Base-by-base conservation (phyloP, 2,329 filamentous ascomycete species). In the Aspergillus proliferans region DNA sequence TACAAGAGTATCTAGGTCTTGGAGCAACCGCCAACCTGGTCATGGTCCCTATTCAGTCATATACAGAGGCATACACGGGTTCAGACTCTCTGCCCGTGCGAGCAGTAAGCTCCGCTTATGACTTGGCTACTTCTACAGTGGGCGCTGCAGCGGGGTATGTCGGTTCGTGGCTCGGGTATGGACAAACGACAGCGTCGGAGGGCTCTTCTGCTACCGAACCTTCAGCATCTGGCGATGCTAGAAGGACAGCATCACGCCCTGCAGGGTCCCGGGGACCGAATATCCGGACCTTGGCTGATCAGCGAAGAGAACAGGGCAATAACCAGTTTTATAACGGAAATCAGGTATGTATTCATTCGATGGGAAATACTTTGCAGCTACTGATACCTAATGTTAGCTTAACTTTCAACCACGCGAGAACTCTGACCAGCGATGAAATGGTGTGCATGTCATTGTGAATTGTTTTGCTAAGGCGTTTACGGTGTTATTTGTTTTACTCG, bases 291-390 rank as follows among this genome's bases (percentile, higher is more conserved):
- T 67, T 84, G 47, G 69, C 71, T 54, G 80, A 84, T 51, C 72
- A 77, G 36, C 72, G 77, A 18, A 74, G 80, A 52, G 73, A 76
- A 36, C 74, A 75, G 47, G 70, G 79, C 48, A 77, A 84, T 53
- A 79, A 83, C 41, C 85, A 94, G 62, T 80, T 94, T 43, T 95
- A 96, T 64, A 96, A 96, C 62, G 91, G 91, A 1, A 96, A 95
- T 63, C 88, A 88, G 65, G 87, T 91, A 75, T 69, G 81, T 72
- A 8, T 4, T 33, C 4, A 30, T 30, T 2, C 21, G 8, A 26
- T 8, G 18, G 4, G 10, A 38, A 14, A 5, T 7, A 21, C 14
- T 19, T 24, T 40, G 24, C 9, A 28, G 19, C 14, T 21, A 8
- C 41, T 42, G 24, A 18, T 49, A 50, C 18, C 47, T 28, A 26